Percentiles rank a stretch among this genome's conserved stretches.
These are phyloP conservation scores for Papilionanthe hybrid DNA, from an alignment of 116 monocot genomes.

Conservation along the genomic window DNA sequence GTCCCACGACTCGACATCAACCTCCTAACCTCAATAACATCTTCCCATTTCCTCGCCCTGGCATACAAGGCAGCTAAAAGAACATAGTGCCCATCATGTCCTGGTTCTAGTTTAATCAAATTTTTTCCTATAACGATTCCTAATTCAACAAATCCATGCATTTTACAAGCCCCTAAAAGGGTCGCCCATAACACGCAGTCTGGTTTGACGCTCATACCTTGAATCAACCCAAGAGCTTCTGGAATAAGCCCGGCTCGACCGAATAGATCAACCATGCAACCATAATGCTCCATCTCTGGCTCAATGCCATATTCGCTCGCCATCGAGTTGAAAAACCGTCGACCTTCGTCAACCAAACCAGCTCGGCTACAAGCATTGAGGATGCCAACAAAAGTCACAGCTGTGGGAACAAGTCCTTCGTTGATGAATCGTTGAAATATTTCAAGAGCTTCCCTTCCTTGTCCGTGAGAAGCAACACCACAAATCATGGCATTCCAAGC, in stretches of 20 bases:
- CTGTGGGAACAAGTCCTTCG: constrained; percentile 36
- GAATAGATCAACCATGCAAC: constrained; percentile 79
- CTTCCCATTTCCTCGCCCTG: constrained; percentile 67
- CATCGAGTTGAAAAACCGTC: constrained; percentile 48
- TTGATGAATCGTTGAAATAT: constrained; percentile 40
- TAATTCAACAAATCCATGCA: constrained; percentile 49
- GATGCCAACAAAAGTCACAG: constrained; percentile 67
- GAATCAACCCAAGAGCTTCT: constrained; percentile 63
- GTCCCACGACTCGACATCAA: constrained; percentile 46
- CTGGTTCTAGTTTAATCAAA: constrained; percentile 53
- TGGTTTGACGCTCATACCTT: constrained; percentile 44
- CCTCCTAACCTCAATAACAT: constrained; percentile 42
- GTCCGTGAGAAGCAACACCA: constrained; percentile 62
- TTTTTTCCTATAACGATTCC: constrained; percentile 57
- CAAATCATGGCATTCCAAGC: constrained; percentile 76
- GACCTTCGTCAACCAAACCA: constrained; percentile 64
- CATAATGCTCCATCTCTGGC: constrained; percentile 87
- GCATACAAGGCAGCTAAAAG: constrained; percentile 68
- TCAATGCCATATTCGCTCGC: constrained; percentile 38
- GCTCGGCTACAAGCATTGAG: constrained; percentile 78
- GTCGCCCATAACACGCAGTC: constrained; percentile 79
- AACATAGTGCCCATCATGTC: constrained; percentile 73
- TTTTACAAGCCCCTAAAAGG: constrained; percentile 67
- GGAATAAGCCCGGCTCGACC: constrained; percentile 62
- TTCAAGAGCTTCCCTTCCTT: constrained; percentile 48